Conservation (phyloP, 305 asterid genomes). For the Nicotiana rustica region DNA sequence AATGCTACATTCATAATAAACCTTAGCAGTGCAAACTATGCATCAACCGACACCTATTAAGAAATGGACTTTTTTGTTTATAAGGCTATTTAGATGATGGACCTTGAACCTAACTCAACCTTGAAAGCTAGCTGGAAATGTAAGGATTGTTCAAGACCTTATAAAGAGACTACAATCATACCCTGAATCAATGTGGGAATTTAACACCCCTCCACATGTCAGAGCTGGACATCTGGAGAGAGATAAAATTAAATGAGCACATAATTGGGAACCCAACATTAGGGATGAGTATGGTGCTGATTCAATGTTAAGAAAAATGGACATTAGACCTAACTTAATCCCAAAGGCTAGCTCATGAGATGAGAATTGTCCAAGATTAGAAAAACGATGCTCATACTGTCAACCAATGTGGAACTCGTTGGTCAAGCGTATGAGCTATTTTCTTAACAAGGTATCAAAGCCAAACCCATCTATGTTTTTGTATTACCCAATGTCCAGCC, state of each 20-base stretch:
- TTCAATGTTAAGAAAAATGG: neutral
- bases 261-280: constrained; percentile 5
- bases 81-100: no score
- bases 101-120: constrained; percentile 10
- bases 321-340: neutral
- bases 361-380: neutral
- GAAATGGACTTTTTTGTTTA: neutral
- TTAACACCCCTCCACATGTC: neutral
- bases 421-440: neutral
- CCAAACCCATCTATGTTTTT: neutral
- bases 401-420: neutral
- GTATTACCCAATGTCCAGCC: neutral
- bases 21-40: constrained; percentile 15
- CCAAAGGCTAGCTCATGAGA: neutral
- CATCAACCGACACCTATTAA: neutral
- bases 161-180: constrained; percentile 16
- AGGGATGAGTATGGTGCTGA: neutral
- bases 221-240: neutral
- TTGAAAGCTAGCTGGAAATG: neutral
- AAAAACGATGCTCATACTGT: neutral
- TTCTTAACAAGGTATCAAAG: constrained; percentile 15
- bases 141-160: neutral
- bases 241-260: constrained; percentile 14
- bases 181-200: constrained; percentile 21
- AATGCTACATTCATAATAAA: neutral